phyloP scores from a whole-genome alignment of 2,329 filamentous ascomycete species.

The Penicillium sp. region DNA sequence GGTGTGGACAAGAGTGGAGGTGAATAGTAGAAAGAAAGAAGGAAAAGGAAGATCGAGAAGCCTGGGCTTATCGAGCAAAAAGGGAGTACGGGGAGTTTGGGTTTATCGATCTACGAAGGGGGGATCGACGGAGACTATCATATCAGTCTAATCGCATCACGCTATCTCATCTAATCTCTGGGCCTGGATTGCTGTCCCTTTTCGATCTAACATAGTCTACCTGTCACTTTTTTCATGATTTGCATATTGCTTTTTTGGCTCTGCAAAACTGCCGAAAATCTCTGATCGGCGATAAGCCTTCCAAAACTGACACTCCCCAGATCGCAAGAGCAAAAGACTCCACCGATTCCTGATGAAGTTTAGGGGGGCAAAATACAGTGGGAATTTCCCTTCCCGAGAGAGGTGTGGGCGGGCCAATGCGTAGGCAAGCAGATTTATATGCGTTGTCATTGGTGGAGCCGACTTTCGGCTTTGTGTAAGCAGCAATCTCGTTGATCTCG shows the following conservation, averaged over 20 bases:
- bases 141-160: slow-evolving; percentile 24
- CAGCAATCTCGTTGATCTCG: slow-evolving; percentile 18
- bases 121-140: slow-evolving; percentile 27
- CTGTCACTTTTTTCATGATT: neutral
- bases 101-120: slow-evolving; percentile 29
- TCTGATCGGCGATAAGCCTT: slow-evolving; percentile 5
- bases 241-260: slow-evolving; percentile 9
- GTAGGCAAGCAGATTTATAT: slow-evolving; percentile 30
- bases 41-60: slow-evolving; percentile 1
- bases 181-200: neutral
- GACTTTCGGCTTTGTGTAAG: slow-evolving; percentile 7
- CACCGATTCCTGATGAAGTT: slow-evolving; percentile 28
- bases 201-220: neutral
- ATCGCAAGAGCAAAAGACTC: slow-evolving; percentile 26
- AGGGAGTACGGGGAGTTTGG: slow-evolving; percentile 17
- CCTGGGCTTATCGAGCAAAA: slow-evolving; percentile 13
- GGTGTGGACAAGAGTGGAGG: neutral
- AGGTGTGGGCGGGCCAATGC: slow-evolving; percentile 14
- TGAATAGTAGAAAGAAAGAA: neutral
- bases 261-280: slow-evolving; percentile 1
- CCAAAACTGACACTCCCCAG: slow-evolving; percentile 23
- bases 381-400: slow-evolving; percentile 4
- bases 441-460: slow-evolving; percentile 19
- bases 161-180: slow-evolving; percentile 27
- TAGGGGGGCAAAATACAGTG: slow-evolving; percentile 18